These are phyloP conservation scores for Zalaria obscura DNA, from an alignment of 2,329 filamentous ascomycete species.

Conservation along the genomic window DNA sequence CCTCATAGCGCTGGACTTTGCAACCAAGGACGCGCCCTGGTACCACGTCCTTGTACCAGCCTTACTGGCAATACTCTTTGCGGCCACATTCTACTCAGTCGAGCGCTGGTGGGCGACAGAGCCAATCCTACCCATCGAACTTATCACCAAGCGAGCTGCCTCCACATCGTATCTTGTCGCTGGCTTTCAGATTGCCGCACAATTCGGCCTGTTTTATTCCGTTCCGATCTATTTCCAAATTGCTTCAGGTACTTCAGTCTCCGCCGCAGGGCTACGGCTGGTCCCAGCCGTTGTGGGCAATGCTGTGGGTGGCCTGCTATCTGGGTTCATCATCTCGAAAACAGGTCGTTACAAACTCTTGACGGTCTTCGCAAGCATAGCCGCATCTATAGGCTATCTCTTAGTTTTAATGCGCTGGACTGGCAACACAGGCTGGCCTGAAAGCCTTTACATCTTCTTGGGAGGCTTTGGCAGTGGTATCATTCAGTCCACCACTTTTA, in stretches of 20 bases:
- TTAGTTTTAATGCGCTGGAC: conserved; percentile 38
- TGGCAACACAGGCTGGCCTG: conserved; percentile 39
- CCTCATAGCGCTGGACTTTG: conserved; percentile 65
- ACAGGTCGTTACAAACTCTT: conserved; percentile 47
- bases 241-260: conserved; percentile 54
- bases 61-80: conserved; percentile 51
- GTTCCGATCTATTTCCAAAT: conserved; percentile 73
- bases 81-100: conserved; percentile 55
- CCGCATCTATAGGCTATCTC: conserved; percentile 19
- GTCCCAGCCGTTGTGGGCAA: conserved; percentile 63
- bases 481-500: conserved; percentile 31
- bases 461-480: conserved; percentile 39
- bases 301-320: conserved; percentile 43
- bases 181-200: conserved; percentile 63
- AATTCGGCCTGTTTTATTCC: conserved; percentile 63
- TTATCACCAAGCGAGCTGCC: conserved; percentile 61
- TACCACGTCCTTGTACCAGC: conserved; percentile 61
- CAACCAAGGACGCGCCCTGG: conserved; percentile 76
- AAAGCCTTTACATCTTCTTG: conserved; percentile 47
- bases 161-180: conserved; percentile 64
- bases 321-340: conserved; percentile 13
- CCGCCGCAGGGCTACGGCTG: conserved; percentile 55
- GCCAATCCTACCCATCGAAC: conserved; percentile 67
- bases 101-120: conserved; percentile 54
- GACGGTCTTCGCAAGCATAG: conserved; percentile 35